Conservation (phyloP, 2,329 filamentous ascomycete species). For the Lecanicillium sp. region DNA sequence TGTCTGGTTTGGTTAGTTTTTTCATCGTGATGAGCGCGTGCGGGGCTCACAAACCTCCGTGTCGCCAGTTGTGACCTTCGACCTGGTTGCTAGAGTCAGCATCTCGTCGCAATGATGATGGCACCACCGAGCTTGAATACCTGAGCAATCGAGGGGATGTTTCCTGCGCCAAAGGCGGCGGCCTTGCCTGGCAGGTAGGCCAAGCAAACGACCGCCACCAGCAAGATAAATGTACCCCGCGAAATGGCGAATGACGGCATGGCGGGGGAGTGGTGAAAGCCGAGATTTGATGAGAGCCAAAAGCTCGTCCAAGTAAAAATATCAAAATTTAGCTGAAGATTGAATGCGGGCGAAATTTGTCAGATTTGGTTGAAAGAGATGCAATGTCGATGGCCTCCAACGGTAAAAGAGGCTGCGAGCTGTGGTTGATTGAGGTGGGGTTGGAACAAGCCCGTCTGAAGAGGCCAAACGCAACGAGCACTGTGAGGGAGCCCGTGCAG, state of each 20-base stretch:
- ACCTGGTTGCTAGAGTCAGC: constrained; percentile 39
- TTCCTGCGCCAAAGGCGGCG: constrained; percentile 62
- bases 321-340: background rate
- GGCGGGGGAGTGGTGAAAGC: constrained; percentile 11
- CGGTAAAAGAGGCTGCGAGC: background rate
- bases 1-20: constrained; percentile 42
- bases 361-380: background rate
- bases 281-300: background rate
- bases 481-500: constrained; percentile 6
- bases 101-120: background rate
- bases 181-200: constrained; percentile 51
- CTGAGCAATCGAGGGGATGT: constrained; percentile 59
- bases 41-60: constrained; percentile 46
- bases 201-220: constrained; percentile 45
- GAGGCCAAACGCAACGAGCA: background rate
- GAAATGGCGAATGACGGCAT: constrained; percentile 45
- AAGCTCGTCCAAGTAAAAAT: background rate
- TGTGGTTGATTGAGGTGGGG: constrained; percentile 1
- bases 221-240: constrained; percentile 46
- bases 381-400: background rate
- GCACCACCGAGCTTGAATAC: constrained; percentile 22
- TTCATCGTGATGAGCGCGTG: background rate
- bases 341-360: too few species aligned
- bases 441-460: background rate
- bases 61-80: constrained; percentile 64